Percentiles rank a stretch among this genome's conserved stretches.
These are phyloP conservation scores for Aspergillus versicolor DNA, from an alignment of 2,329 filamentous ascomycete genomes.

Conservation along the genomic window DNA sequence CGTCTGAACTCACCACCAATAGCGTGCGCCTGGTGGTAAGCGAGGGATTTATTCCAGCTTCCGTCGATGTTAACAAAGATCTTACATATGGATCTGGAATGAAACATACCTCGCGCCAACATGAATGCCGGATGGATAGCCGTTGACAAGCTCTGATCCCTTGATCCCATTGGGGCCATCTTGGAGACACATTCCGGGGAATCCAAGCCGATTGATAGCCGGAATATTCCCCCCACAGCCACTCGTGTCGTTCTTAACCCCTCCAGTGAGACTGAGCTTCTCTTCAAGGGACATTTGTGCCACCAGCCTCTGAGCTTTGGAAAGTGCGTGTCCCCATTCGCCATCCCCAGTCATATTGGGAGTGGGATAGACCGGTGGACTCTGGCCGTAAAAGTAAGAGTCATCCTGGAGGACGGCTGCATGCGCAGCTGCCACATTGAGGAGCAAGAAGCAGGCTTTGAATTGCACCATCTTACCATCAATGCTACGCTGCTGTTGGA, in stretches of 20 bases:
- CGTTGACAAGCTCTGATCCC: not conserved
- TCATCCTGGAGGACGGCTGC: no score
- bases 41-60: constrained; percentile 52
- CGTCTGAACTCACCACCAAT: constrained; percentile 60
- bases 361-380: not conserved
- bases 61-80: no score
- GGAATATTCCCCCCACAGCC: not conserved
- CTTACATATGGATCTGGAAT: no score
- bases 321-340: not conserved
- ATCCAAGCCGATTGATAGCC: not conserved
- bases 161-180: constrained; percentile 8
- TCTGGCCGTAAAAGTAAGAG: not conserved
- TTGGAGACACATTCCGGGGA: constrained; percentile 12
- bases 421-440: no score
- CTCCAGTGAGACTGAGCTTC: not conserved
- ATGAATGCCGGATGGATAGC: not conserved
- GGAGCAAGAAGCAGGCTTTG: no score
- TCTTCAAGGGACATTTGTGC: not conserved
- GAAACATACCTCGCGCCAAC: constrained; percentile 24
- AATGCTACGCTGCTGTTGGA: no score
- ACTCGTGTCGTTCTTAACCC: no score
- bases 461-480: no score
- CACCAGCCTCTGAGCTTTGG: not conserved
- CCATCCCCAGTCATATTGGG: not conserved
- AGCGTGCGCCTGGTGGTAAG: constrained; percentile 50